Evolutionary conservation across 2,329 filamentous ascomycete genomes (phyloP).

Genomic region (Sporothrix humicola): DNA sequence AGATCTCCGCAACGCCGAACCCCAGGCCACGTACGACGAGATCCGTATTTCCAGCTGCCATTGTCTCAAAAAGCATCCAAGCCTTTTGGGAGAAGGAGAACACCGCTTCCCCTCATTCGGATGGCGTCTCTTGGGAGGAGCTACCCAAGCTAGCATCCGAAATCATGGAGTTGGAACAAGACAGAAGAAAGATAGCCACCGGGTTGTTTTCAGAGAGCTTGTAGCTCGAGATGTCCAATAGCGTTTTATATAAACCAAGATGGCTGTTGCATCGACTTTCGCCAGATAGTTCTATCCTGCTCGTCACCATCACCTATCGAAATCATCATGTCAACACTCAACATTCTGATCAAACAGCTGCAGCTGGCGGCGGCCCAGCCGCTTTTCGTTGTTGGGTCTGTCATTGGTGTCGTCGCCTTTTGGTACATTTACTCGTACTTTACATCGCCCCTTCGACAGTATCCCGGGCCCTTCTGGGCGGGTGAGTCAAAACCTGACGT

Average conservation of each 20-base stretch:
- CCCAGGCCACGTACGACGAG: too few species aligned
- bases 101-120: neutral
- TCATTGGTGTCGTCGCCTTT: neutral
- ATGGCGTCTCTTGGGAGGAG: neutral
- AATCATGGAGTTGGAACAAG: too few species aligned
- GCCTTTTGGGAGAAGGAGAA: neutral
- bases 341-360: neutral
- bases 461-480: neutral
- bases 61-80: neutral
- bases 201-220: neutral
- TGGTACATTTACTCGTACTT: constrained; percentile 2
- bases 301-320: neutral
- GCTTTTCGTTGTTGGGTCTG: neutral
- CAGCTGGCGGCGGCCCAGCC: neutral
- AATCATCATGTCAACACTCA: constrained; percentile 6
- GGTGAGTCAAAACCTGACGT: neutral
- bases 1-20: neutral
- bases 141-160: neutral
- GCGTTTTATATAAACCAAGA: neutral
- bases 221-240: neutral
- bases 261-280: neutral
- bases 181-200: neutral
- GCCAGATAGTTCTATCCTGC: neutral
- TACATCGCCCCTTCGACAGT: neutral
- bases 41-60: too few species aligned